Base-by-base conservation (phyloP, 768 basidiomycete genomes). In the Pulveroboletus frians region DNA sequence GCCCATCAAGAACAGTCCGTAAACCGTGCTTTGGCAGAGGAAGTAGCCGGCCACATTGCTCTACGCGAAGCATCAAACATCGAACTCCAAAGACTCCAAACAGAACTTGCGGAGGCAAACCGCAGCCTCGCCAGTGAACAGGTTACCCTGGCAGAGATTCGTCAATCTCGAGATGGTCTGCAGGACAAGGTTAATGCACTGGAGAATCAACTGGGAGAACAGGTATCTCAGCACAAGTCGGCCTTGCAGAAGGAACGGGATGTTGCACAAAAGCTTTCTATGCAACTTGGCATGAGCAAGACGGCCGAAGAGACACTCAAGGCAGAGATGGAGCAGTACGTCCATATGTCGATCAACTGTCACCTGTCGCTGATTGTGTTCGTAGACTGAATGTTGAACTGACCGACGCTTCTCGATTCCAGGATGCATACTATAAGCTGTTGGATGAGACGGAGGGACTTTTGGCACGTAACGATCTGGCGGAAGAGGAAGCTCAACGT, bases 401-500 rank as follows among this genome's bases (percentile, higher is more conserved):
- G 18, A 62, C 73, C 4, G 78, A 84, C 11, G 77, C 78, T 2
- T 81, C 80, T 53, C 73, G 71, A 17, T 92, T 84, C 66, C 78
- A 84, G 64, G 79, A 83, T 42, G 85, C 87, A 11, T 92, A 92
- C 64, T 72, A 76, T 49, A 72, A 73, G 21, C 71, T 92, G 10
- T 65, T 77, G 15, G 78, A 84, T 15, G 78, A 88, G 59, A 77
- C 91, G 23, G 76, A 75, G 15, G 71, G 77, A 6, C 75, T 94
- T 9, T 68, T 84, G 15, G 77, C 79, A 11, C 76, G 85, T 10
- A 89, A 92, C 55, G 77, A 82, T 29, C 73, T 92, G 31, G 88
- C 89, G 7, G 85, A 92, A 59, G 83, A 83, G 36, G 93, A 95
- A 63, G 81, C 86, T 0, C 73, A 78, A 34, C 71, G 75, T n/a